A percentile compares a stretch with the other conserved stretches of the same genome.
These are phyloP conservation scores for Suhomyces guaymorum DNA, from an alignment of 1,139 yeast genomes.

Conservation along the genomic window DNA sequence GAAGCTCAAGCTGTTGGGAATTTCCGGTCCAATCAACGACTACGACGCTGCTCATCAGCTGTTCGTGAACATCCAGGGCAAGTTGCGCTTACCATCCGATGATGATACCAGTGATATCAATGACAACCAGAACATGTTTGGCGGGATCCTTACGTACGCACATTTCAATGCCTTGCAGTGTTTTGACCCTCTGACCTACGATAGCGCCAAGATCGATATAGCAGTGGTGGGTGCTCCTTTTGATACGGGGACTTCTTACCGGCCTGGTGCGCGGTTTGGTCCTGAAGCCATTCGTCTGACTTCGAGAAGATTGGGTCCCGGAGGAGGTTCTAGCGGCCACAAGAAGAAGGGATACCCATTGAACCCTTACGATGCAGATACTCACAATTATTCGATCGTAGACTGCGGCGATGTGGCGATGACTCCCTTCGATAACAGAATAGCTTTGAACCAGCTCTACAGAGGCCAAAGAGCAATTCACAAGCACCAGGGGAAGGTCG, in stretches of 20 bases:
- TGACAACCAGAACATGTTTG: slow-evolving; percentile 25
- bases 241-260: slow-evolving; percentile 50
- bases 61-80: slow-evolving; percentile 18
- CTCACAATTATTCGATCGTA: slow-evolving; percentile 39
- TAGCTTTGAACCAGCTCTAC: slow-evolving; percentile 54
- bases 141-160: slow-evolving; percentile 51
- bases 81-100: slow-evolving; percentile 33
- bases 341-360: slow-evolving; percentile 14
- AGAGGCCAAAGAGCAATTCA: slow-evolving; percentile 52
- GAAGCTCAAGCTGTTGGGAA: slow-evolving; percentile 1
- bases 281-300: slow-evolving; percentile 48
- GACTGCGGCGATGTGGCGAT: slow-evolving; percentile 61
- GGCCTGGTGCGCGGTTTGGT: slow-evolving; percentile 55
- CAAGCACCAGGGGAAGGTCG: slow-evolving; percentile 24
- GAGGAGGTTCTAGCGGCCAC: slow-evolving; percentile 23
- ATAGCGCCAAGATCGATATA: slow-evolving; percentile 32
- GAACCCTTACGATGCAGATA: slow-evolving; percentile 27
- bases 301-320: slow-evolving; percentile 37
- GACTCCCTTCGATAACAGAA: slow-evolving; percentile 56
- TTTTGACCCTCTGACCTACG: slow-evolving; percentile 25
- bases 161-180: slow-evolving; percentile 43
- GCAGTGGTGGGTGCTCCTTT: slow-evolving; percentile 57
- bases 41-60: slow-evolving; percentile 9
- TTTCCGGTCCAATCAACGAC: neutral
- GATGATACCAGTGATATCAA: slow-evolving; percentile 40